A percentile compares a stretch with the other conserved stretches of the same genome.
Conservation (phyloP, 1,284 basidiomycete genomes). For the Peniophora sp. region DNA sequence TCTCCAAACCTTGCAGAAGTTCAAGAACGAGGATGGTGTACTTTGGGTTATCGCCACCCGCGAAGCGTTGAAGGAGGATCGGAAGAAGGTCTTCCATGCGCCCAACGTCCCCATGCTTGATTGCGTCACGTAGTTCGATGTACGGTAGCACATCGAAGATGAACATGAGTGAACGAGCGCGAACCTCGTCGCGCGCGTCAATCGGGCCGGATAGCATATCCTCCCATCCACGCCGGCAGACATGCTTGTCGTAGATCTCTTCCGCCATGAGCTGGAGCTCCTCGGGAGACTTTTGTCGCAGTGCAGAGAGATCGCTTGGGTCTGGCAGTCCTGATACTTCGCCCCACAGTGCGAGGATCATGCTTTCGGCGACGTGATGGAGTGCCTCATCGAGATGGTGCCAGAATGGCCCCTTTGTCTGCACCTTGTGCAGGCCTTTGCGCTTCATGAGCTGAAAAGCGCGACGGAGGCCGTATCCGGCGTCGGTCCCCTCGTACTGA, state of each 20-base stretch:
- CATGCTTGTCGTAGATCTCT: constrained; percentile 9
- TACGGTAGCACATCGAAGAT: constrained; percentile 27
- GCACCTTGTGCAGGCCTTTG: constrained; percentile 9
- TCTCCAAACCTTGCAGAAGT: constrained; percentile 24
- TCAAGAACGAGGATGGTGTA: constrained; percentile 27
- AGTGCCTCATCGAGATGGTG: constrained; percentile 13
- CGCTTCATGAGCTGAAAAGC: constrained; percentile 10
- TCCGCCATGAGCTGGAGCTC: constrained; percentile 7
- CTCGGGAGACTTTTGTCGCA: constrained; percentile 5
- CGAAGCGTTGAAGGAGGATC: constrained; percentile 19
- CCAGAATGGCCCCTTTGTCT: constrained; percentile 12
- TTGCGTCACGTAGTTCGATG: constrained; percentile 24
- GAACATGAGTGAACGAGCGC: constrained; percentile 20
- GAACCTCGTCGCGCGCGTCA: constrained; percentile 16
- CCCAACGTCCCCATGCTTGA: constrained; percentile 28
- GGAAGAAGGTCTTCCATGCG: constrained; percentile 26
- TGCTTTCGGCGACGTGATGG: constrained; percentile 10
- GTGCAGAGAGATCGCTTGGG: constrained; percentile 6
- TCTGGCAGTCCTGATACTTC: not conserved
- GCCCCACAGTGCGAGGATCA: constrained; percentile 8
- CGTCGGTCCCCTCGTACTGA: constrained; percentile 14
- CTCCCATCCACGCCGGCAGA: no score
- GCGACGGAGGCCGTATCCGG: constrained; percentile 9
- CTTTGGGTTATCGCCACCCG: constrained; percentile 22
- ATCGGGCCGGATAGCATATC: no score